Conservation (phyloP, 2,329 filamentous ascomycete genomes). For the Penicillium olsonii region DNA sequence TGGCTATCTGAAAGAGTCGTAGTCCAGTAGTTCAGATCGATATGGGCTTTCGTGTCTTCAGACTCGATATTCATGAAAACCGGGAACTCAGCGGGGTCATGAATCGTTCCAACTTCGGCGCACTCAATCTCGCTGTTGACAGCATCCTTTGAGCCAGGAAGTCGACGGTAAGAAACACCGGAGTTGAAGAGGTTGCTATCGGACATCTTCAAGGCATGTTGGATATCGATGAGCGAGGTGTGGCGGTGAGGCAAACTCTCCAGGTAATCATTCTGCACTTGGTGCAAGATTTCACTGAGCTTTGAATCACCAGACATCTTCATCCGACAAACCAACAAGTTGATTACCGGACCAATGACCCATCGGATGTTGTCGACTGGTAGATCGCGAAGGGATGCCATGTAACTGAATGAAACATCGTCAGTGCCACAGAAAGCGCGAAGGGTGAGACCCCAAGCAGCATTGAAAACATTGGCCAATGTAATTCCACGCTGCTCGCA, state of each 20-base stretch:
- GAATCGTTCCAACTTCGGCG: slow-evolving; percentile 40
- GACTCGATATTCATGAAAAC: slow-evolving; percentile 53
- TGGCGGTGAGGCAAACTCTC: slow-evolving; percentile 48
- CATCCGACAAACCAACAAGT: slow-evolving; percentile 49
- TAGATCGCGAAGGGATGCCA: slow-evolving; percentile 44
- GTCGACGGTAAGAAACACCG: slow-evolving; percentile 49
- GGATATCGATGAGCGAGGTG: slow-evolving; percentile 49
- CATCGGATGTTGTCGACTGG: slow-evolving; percentile 43
- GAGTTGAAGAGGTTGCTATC: slow-evolving; percentile 50
- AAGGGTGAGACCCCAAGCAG: slow-evolving; percentile 69
- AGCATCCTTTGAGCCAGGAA: slow-evolving; percentile 33
- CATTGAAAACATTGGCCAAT: slow-evolving; percentile 62
- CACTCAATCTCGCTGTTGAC: slow-evolving; percentile 36
- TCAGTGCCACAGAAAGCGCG: slow-evolving; percentile 66
- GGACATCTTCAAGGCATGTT: slow-evolving; percentile 45
- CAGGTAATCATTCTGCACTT: slow-evolving; percentile 51
- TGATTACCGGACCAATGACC: slow-evolving; percentile 51
- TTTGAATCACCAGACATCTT: slow-evolving; percentile 32
- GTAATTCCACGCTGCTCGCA: slow-evolving; percentile 51
- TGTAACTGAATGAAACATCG: slow-evolving; percentile 60
- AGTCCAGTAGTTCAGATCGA: slow-evolving; percentile 47
- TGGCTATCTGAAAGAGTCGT: slow-evolving; percentile 41
- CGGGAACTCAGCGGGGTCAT: slow-evolving; percentile 53
- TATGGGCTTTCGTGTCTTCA: slow-evolving; percentile 40
- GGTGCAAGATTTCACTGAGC: slow-evolving; percentile 42